Evolutionary conservation across 805 yeast species (phyloP).

Genomic region (Alloascoidea hylecoeti): DNA sequence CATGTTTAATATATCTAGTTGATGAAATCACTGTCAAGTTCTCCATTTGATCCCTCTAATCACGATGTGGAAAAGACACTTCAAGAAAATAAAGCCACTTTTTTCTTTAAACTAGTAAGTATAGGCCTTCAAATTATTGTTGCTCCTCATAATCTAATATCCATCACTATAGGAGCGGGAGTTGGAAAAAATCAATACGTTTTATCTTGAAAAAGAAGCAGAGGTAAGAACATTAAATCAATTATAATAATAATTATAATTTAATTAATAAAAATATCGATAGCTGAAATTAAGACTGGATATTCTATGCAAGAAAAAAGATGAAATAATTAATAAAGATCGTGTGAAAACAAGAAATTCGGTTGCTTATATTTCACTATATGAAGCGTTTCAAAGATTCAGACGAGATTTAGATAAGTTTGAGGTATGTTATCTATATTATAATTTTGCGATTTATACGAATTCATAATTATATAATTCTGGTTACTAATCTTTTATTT

Average conservation of each 20-base stretch:
- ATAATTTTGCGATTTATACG: neutral
- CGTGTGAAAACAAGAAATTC: constrained; percentile 43
- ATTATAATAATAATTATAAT: neutral
- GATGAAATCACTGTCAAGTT: constrained; percentile 63
- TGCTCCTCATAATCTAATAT: too few species aligned
- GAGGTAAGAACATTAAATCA: constrained; percentile 21
- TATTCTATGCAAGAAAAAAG: constrained; percentile 58
- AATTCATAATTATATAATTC: too few species aligned
- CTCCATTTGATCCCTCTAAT: constrained; percentile 20
- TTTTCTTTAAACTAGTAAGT: constrained; percentile 56
- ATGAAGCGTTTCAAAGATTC: constrained; percentile 80
- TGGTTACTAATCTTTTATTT: neutral
- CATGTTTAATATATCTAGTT: constrained; percentile 19
- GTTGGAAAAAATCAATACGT: constrained; percentile 87
- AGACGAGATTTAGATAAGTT: constrained; percentile 78
- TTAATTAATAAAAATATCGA: neutral
- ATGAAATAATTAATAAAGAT: constrained; percentile 28
- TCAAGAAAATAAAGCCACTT: constrained; percentile 82
- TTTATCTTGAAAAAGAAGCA: constrained; percentile 82
- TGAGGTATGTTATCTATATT: constrained; percentile 15
- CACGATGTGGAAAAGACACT: constrained; percentile 34
- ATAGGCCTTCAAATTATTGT: too few species aligned
- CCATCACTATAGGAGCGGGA: constrained; percentile 68
- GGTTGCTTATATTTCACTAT: constrained; percentile 66
- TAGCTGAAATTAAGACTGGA: constrained; percentile 60